Percentiles rank a stretch among this genome's conserved stretches.
Evolutionary conservation across 495 filamentous ascomycete genomes (phyloP).

Genomic region (Chaetomidium leptoderma): DNA sequence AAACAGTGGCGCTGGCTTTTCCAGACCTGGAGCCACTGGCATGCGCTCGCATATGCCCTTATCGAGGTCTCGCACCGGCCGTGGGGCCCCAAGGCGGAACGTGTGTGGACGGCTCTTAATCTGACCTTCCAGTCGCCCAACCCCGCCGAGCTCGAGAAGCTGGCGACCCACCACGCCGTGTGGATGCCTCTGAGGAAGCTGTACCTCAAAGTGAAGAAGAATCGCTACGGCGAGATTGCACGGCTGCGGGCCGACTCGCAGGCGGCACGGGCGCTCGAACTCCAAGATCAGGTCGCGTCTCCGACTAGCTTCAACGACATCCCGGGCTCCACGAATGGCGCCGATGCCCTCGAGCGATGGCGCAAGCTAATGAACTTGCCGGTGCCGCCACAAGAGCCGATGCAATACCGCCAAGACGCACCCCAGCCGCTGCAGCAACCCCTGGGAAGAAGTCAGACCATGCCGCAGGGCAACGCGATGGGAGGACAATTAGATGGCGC

Average conservation of each 20-base stretch:
- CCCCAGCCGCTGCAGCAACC: neutral
- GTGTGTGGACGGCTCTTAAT: constrained; percentile 75
- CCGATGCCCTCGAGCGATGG: constrained; percentile 41
- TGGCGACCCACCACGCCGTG: constrained; percentile 51
- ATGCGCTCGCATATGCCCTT: constrained; percentile 70
- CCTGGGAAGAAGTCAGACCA: neutral
- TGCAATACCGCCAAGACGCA: constrained; percentile 10
- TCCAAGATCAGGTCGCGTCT: constrained; percentile 34
- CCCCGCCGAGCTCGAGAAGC: constrained; percentile 49
- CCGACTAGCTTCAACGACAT: constrained; percentile 38
- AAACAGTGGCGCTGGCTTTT: constrained; percentile 78
- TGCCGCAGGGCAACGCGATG: neutral
- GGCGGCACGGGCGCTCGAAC: constrained; percentile 40
- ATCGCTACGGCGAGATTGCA: constrained; percentile 47
- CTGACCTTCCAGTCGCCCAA: constrained; percentile 53
- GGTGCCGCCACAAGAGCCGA: constrained; percentile 16
- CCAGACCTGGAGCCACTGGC: constrained; percentile 76
- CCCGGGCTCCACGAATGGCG: constrained; percentile 35
- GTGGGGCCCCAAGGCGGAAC: constrained; percentile 61
- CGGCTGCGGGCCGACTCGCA: constrained; percentile 40
- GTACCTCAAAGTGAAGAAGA: constrained; percentile 60
- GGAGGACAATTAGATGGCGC: neutral
- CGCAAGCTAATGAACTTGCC: constrained; percentile 44
- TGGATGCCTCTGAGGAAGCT: constrained; percentile 73
- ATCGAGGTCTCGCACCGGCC: constrained; percentile 74